phyloP scores from a whole-genome alignment of 1,139 yeast species.

The Groenewaldozyma auringiensis region DNA sequence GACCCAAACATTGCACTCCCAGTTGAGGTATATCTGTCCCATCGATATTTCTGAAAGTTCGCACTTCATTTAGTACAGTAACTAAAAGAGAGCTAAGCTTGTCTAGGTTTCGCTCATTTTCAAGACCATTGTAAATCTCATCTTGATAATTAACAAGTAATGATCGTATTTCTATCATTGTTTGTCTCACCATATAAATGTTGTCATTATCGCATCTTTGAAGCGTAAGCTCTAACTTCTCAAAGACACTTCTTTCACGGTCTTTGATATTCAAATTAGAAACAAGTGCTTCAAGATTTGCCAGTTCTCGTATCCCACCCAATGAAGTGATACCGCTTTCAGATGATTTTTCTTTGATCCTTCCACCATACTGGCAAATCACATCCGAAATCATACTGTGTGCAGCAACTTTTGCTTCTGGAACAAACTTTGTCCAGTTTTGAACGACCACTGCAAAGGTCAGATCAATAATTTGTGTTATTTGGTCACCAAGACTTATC shows the following conservation, averaged over 20 bases:
- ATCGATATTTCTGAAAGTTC: constrained; percentile 35
- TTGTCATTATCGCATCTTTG: constrained; percentile 60
- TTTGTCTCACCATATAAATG: constrained; percentile 70
- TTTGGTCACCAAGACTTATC: constrained; percentile 37
- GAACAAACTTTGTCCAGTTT: constrained; percentile 43
- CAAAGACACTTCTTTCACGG: constrained; percentile 8
- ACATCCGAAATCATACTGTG: constrained; percentile 15
- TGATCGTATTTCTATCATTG: constrained; percentile 55
- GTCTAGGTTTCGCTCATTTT: constrained; percentile 25
- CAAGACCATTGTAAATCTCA: constrained; percentile 35
- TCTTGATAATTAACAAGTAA: constrained; percentile 44
- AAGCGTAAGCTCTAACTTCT: constrained; percentile 19
- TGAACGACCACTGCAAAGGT: constrained; percentile 55
- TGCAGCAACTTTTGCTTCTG: constrained; percentile 18
- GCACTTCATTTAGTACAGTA: constrained; percentile 52
- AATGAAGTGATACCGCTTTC: constrained; percentile 25
- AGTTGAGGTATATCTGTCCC: constrained; percentile 45
- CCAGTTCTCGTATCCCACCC: constrained; percentile 19
- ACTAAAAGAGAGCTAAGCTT: constrained; percentile 43
- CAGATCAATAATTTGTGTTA: constrained; percentile 48
- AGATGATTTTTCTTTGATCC: constrained; percentile 13
- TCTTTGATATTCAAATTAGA: constrained; percentile 4
- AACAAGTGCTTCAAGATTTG: constrained; percentile 12
- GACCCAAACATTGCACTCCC: constrained; percentile 64
- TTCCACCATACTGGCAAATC: constrained; percentile 12